Base-by-base conservation (phyloP, 805 yeast species). In the Candida easanensis region DNA sequence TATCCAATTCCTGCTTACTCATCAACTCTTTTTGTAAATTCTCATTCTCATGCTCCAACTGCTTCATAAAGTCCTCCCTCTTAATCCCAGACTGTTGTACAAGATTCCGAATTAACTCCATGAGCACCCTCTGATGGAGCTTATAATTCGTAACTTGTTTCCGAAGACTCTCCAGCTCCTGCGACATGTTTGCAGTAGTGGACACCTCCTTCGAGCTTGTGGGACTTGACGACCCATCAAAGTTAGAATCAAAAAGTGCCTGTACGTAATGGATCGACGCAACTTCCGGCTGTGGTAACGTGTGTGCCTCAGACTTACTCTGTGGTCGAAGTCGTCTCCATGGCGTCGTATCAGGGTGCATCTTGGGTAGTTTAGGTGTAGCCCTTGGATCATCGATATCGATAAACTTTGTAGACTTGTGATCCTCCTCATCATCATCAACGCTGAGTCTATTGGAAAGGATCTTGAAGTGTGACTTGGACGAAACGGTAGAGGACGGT, bases 61-160 rank as follows among this genome's bases (percentile, higher is more conserved):
- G 49, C 4, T 39, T 42, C 51, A 56, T 46, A 11, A 59, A 41
- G n/a, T 51, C 56, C 14, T 53, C 52, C 14, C 48, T 43, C 22
- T 47, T 45, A 36, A 39, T 35, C 5, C 58, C 56, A 7, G 58
- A 42, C 6, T 42, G 36, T 8, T 47, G 45, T 4, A 57, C 32
- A 11, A 58, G 30, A 18, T 49, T 46, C 39, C 58, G 37, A 4
- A 58, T 56, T 15, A 55, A 37, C 35, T 68, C 71, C 23, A 63
- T 57, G 9, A 68, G 43, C 0, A 69, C 54, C 19, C 59, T 51
- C 4, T 63, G 57, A 40, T 61, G 68, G 18, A 64, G 59, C 45
- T 68, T 71, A 28, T 72, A 64, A 11, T 64, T 62, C 10, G 73
- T 73, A 13, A 77, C 48, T 38, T 74, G 71, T 36, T 60, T 58